Base-by-base conservation (phyloP, 345 rosid species). In the Physaria fendleri region DNA sequence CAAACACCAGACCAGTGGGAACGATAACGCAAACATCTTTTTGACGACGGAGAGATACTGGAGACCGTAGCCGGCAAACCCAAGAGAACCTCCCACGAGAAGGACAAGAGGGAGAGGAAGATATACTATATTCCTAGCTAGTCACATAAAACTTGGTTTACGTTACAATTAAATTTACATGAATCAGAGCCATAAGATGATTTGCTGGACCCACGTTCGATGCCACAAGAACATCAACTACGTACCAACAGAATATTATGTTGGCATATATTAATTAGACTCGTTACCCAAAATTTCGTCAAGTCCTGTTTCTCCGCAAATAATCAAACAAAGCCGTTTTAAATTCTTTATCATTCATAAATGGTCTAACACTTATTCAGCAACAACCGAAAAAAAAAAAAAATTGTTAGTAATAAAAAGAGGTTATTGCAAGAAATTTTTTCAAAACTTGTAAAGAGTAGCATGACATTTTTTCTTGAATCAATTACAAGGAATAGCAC, bases 71-170 rank as follows among this genome's bases (percentile, higher is more conserved):
- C 95, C 89, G 4, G 79, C 61, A 32, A 83, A 70, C 8, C 95
- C 91, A 6, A 93, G 73, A 21, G 65, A 11, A 0, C 91, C 71
- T 10, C 99, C 99, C 14, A 75, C 58, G 27, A 93, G 55, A 54
- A 93, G 97, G 28, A 89, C 94, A 0, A 84, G 64, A 71, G 88
- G 83, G 3, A 87, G 78, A 10, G 97, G 97, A 16, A 93, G 77
- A 50, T 85, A n/a, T n/a, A n/a, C n/a, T n/a, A n/a, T n/a, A n/a
- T n/a, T n/a, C n/a, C n/a, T n/a, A n/a, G n/a, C n/a, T n/a, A n/a
- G 50, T 57, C 51, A 20, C 64, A 32, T 48, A 5, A 54, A 23
- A 21, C 28, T 29, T 50, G 39, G 40, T 39, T 66, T 64, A 56
- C 51, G 48, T 38, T 14, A 39, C 44, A 66, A 40, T 49, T 38